Percentiles rank a stretch among this genome's conserved stretches.
Conservation (phyloP, 2,329 filamentous ascomycete species). For the Cryphonectria japonica region DNA sequence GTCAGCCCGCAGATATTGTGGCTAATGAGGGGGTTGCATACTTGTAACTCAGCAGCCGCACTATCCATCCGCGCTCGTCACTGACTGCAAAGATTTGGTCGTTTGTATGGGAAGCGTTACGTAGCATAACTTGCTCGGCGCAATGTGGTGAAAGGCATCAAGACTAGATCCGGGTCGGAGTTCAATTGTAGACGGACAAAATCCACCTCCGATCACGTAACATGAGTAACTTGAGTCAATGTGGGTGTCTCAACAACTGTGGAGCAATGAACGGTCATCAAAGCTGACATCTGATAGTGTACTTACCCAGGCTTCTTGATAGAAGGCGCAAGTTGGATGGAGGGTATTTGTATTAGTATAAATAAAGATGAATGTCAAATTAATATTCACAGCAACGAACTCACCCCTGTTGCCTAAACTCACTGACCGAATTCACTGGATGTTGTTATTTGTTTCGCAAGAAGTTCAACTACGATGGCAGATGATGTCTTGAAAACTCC, state of each 20-base stretch:
- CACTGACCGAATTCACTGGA: neutral
- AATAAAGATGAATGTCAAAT: neutral
- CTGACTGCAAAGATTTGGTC: neutral
- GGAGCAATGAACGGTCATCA: neutral
- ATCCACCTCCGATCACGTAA: neutral
- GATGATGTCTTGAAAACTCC: slow-evolving; percentile 6
- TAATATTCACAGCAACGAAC: neutral
- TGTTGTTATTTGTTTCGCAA: neutral
- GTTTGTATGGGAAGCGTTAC: neutral
- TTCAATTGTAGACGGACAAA: neutral
- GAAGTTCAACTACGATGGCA: neutral
- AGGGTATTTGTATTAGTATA: neutral
- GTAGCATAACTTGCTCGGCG: neutral
- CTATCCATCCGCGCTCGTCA: neutral
- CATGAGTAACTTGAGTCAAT: neutral
- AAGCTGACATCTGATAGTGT: neutral
- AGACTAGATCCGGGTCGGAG: neutral
- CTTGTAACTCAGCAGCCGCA: neutral
- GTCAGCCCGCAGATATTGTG: neutral
- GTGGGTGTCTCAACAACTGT: neutral
- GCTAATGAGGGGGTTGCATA: neutral
- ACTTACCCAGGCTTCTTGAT: neutral
- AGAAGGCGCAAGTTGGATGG: neutral
- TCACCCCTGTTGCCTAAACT: neutral
- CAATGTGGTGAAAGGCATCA: neutral